These are phyloP conservation scores for Penicillium pancosmium DNA, from an alignment of 495 filamentous ascomycete species.

Conservation along the genomic window DNA sequence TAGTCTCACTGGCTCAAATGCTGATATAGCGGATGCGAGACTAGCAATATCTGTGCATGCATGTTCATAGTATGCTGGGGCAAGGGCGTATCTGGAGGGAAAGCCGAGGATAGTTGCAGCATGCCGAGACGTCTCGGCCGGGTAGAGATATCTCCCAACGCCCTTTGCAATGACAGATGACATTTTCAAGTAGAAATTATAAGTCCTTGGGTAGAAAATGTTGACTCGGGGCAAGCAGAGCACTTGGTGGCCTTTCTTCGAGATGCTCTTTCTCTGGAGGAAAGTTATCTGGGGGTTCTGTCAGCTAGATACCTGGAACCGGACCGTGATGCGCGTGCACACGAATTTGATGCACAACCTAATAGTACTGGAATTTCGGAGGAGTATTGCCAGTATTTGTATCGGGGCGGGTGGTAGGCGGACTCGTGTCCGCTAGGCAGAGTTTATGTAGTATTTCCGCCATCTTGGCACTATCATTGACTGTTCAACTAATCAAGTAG, in stretches of 20 bases:
- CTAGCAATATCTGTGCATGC: constrained; percentile 27
- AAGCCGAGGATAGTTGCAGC: constrained; percentile 30
- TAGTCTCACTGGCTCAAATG: constrained; percentile 30
- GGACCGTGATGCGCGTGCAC: too few species aligned
- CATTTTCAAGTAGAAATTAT: constrained; percentile 5
- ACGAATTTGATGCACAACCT: too few species aligned
- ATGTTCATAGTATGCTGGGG: constrained; percentile 15
- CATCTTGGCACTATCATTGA: not conserved
- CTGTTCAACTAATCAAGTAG: too few species aligned
- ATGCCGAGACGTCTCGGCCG: constrained; percentile 20
- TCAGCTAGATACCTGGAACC: too few species aligned
- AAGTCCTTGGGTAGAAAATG: not conserved
- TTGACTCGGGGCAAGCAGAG: too few species aligned
- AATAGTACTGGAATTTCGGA: too few species aligned
- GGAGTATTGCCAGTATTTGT: too few species aligned
- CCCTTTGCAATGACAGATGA: not conserved
- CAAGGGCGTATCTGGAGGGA: constrained; percentile 23
- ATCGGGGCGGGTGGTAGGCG: not conserved
- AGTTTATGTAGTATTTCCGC: not conserved
- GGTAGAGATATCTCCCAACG: constrained; percentile 10
- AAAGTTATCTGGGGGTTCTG: not conserved
- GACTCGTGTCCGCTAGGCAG: not conserved
- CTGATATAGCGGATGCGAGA: constrained; percentile 24
- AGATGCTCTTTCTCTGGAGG: not conserved
- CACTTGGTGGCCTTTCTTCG: too few species aligned